Base-by-base conservation (phyloP, 768 basidiomycete genomes). In the Arthromyces matolae region DNA sequence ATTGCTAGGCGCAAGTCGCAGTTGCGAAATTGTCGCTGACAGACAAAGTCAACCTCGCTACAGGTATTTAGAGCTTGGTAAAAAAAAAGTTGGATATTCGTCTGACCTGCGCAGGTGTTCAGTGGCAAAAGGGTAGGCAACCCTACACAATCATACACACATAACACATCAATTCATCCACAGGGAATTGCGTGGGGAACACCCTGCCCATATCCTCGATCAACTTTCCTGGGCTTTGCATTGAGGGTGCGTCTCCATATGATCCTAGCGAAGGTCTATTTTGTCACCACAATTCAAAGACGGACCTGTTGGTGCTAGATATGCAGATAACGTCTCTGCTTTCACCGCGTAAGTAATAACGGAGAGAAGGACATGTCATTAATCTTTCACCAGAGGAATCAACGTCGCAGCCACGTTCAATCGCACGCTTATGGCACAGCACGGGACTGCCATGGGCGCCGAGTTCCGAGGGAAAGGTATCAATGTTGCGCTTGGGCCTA, bases 401-500 rank as follows among this genome's bases (percentile, higher is more conserved):
- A 77, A 79, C 50, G 71, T 69, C n/a, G 78, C 73, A 18, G 70
- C 77, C 8, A 77, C 77, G 33, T 79, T 77, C 56, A 77, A 78
- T 52, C 70, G 78, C 29, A 71, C 70, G 5, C 64, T 86, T 22
- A 82, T 84, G 67, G 70, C 75, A 52, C 65, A 72, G 39, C 71
- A 83, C 29, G 83, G 79, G 9, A 61, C 60, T 14, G 78, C 79
- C 0, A 73, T 86, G 60, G 84, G 83, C 2, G 60, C 69, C 19
- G 85, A 86, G 58, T 79, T 79, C 64, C 70, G 68, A 36, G 79
- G 75, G 32, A 81, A 83, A 61, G 84, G 84, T 20, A 73, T 80
- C 8, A 60, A 84, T 61, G 73, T 79, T 42, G 72, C 67, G 8
- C 64, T 80, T 14, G 76, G 75, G 1, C 78, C 78, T 1, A 71